These are phyloP conservation scores for Arabidopsis suecica DNA, from an alignment of 345 rosid species.

Conservation along the genomic window DNA sequence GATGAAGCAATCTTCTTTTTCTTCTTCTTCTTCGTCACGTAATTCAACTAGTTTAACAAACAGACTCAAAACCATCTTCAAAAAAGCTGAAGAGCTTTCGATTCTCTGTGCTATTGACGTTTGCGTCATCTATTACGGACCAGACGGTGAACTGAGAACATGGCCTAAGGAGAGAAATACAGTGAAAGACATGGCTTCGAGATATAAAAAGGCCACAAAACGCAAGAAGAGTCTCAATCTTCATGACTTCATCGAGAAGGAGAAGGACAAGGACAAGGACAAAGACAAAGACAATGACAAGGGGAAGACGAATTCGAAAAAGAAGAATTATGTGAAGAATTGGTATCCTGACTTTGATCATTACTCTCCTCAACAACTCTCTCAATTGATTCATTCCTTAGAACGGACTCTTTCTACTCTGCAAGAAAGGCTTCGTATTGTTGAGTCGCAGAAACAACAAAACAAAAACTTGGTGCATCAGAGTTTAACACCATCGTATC, in stretches of 20 bases:
- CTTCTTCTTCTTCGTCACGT: conserved; percentile 24
- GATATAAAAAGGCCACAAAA: conserved; percentile 5
- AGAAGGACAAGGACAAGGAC: background rate
- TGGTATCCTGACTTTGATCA: conserved; percentile 38
- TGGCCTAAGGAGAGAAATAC: conserved; percentile 31
- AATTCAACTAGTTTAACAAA: conserved; percentile 23
- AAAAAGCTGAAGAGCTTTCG: conserved; percentile 32
- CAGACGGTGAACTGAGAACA: conserved; percentile 16
- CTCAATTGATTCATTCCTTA: conserved; percentile 19
- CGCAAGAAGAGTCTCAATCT: conserved; percentile 18
- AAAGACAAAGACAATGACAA: too few species aligned
- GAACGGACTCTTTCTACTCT: conserved; percentile 14
- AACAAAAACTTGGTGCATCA: conserved; percentile 3
- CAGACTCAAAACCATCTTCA: conserved; percentile 36
- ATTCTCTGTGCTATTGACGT: conserved; percentile 24
- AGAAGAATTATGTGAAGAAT: background rate
- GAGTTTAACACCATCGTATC: background rate
- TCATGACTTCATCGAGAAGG: conserved; percentile 3
- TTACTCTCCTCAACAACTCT: conserved; percentile 24
- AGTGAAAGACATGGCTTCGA: conserved; percentile 31
- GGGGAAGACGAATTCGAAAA: background rate
- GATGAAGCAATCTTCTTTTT: background rate
- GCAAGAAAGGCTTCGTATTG: conserved; percentile 25
- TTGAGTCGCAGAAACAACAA: conserved; percentile 9
- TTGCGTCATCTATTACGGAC: conserved; percentile 21